Percentiles rank a stretch among this genome's conserved stretches.
Evolutionary conservation across 2,329 filamentous ascomycete genomes (phyloP).

Genomic region (Seiridium unicorne): DNA sequence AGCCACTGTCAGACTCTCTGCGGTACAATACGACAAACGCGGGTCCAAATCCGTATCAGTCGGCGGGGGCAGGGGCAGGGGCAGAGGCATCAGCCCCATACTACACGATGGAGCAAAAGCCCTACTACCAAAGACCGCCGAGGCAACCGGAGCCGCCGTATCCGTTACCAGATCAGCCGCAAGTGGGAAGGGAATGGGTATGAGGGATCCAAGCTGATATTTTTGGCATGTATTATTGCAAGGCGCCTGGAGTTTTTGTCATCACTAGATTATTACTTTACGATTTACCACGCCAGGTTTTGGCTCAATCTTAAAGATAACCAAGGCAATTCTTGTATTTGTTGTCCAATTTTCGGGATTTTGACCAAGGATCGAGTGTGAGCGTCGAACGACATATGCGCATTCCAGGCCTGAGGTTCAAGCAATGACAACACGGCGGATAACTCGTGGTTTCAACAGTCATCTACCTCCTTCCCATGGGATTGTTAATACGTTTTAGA

Average conservation of each 20-base stretch:
- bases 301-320: no score
- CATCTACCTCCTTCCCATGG: no score
- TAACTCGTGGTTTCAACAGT: no score
- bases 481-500: no score
- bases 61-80: background rate
- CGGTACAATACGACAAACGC: background rate
- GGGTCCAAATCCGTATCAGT: background rate
- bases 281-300: no score
- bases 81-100: background rate
- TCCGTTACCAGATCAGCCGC: background rate
- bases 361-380: no score
- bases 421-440: no score
- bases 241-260: background rate
- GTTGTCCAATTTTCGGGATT: no score
- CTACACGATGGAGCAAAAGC: conserved; percentile 3
- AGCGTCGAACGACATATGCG: no score
- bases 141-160: background rate
- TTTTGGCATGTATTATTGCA: background rate
- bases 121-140: conserved; percentile 1
- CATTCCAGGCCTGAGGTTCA: no score
- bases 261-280: background rate
- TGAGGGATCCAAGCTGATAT: background rate
- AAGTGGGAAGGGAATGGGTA: conserved; percentile 1
- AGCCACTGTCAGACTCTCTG: background rate
- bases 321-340: no score